Conservation (phyloP, 75 land plant species). For the Pinus tabuliformis region DNA sequence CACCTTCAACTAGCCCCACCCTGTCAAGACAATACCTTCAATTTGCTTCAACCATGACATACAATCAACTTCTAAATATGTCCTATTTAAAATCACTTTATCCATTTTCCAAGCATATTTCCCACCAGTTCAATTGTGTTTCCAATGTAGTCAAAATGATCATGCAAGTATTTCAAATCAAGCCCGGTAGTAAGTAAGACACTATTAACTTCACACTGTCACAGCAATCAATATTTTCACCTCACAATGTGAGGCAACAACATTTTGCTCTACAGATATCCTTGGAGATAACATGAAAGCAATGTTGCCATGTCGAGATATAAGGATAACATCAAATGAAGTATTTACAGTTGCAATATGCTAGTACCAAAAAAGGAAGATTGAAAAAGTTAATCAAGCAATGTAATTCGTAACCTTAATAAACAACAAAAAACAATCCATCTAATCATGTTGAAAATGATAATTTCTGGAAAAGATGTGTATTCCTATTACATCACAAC, state of each 20-base stretch:
- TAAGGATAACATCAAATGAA: no score
- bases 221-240: neutral
- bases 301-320: no score
- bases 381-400: no score
- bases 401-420: no score
- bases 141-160: neutral
- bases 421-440: no score
- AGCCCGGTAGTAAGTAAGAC: neutral
- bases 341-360: no score
- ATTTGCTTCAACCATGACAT: neutral
- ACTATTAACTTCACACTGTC: neutral
- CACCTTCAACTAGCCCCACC: slow-evolving; percentile 63
- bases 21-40: slow-evolving; percentile 27
- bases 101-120: neutral
- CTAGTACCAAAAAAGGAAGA: no score
- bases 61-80: neutral
- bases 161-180: neutral
- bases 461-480: no score
- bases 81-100: neutral
- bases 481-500: no score
- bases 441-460: no score
- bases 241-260: neutral
- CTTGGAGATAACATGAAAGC: neutral
- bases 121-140: neutral
- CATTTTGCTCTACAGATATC: neutral